Conservation (phyloP, 2,329 filamentous ascomycete genomes). For the Metarhizium robertsii region DNA sequence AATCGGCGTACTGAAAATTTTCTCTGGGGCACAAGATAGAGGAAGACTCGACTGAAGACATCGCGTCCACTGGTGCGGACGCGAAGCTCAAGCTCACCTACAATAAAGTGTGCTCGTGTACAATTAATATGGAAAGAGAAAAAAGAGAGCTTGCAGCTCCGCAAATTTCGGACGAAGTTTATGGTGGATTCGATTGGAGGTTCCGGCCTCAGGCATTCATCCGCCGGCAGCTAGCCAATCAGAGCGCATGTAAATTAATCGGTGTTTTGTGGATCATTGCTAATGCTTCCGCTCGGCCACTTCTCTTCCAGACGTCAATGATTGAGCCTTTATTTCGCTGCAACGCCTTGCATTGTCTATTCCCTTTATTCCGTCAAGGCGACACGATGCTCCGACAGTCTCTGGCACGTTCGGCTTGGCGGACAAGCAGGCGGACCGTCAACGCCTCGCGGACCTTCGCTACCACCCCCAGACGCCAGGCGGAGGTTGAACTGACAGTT, state of each 20-base stretch:
- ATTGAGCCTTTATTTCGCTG: conserved; percentile 28
- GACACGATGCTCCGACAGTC: conserved; percentile 60
- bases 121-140: conserved; percentile 44
- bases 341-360: conserved; percentile 27
- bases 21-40: conserved; percentile 65
- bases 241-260: conserved; percentile 35
- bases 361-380: conserved; percentile 42
- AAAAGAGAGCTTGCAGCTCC: conserved; percentile 17
- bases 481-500: conserved; percentile 95
- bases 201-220: conserved; percentile 5
- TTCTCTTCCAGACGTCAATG: conserved; percentile 30
- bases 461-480: conserved; percentile 66
- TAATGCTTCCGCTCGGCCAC: conserved; percentile 26
- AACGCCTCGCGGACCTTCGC: conserved; percentile 69
- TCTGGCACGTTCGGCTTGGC: conserved; percentile 59
- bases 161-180: conserved; percentile 12
- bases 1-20: conserved; percentile 47
- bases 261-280: conserved; percentile 19
- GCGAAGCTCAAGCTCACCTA: conserved; percentile 53
- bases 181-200: conserved; percentile 4
- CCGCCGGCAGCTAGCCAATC: conserved; percentile 25
- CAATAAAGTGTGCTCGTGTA: conserved; percentile 64
- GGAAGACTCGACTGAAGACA: conserved; percentile 52
- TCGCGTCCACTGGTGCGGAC: conserved; percentile 24
- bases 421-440: conserved; percentile 49